Percentiles rank a stretch among this genome's conserved stretches.
Conservation (phyloP, 805 yeast genomes). For the Candida gorgasii region DNA sequence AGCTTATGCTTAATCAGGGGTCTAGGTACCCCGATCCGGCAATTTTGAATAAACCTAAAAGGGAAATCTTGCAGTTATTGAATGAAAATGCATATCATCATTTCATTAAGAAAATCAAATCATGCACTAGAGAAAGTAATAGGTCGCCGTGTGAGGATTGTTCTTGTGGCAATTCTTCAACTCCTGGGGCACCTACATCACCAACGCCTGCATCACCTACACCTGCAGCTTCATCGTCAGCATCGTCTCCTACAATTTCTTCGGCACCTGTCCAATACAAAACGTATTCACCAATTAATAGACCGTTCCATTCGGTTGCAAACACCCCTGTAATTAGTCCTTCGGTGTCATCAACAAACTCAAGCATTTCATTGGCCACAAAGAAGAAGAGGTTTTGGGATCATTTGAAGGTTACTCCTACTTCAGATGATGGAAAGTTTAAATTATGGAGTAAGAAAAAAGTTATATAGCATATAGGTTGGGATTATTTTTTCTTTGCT, state of each 20-base stretch:
- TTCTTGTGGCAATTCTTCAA: not conserved
- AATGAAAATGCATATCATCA: conserved; percentile 34
- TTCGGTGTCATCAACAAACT: conserved; percentile 2
- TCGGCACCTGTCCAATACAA: conserved; percentile 2
- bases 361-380: conserved; percentile 1
- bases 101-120: conserved; percentile 17
- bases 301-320: not conserved
- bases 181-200: not conserved
- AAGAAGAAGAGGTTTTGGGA: conserved; percentile 15
- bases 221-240: no score
- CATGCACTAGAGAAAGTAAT: conserved; percentile 5
- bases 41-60: conserved; percentile 28
- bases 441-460: conserved; percentile 15
- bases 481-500: no score
- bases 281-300: not conserved
- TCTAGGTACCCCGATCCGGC: conserved; percentile 27
- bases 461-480: conserved; percentile 5
- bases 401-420: conserved; percentile 16
- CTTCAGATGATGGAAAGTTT: conserved; percentile 12
- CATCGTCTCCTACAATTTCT: not conserved
- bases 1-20: conserved; percentile 21
- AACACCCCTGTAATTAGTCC: conserved; percentile 8
- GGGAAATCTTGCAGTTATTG: conserved; percentile 32
- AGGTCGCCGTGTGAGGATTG: conserved; percentile 5
- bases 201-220: conserved; percentile 2